Evolutionary conservation across 352 stramenopile genomes (phyloP), one percentile per base, ranked within the genome.

Genomic region (Globisporangium acanthophoron): DNA sequence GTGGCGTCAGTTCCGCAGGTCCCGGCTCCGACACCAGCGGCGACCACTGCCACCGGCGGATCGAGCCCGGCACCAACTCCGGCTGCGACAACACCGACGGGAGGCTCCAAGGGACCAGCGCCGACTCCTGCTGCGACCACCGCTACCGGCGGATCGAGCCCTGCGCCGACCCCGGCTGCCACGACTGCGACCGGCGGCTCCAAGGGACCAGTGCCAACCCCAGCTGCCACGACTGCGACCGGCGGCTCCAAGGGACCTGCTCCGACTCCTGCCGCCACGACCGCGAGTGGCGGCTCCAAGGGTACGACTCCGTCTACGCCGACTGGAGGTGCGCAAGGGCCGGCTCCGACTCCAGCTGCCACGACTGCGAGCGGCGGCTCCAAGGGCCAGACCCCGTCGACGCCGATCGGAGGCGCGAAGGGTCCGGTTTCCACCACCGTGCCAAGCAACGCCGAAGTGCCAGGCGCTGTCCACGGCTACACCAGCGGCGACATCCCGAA

Each of bases 401-500:
- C 48, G 2, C 24, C 54, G 18, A 52, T 31, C 33, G 54, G 54
- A 15, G 54, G 29, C 9, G 12, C 48, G 1, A 40, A 48, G 41
- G 49, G 39, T 52, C 48, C 56, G 45, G 47, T 18, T 24, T 39
- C 56, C 11, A 56, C 49, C 3, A 48, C 56, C 37, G 56, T 43
- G 37, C 56, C 56, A 6, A 56, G 27, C 2, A 35, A 57, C 18
- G 48, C 48, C 8, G 41, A 18, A 5, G 49, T 62, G 2, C 56
- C 56, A 15, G 56, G 56, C n/a, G 56, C 56, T 9, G 56, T 62
- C 3, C 56, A 62, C 29, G 56, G 56, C 48, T 62, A 55, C 35
- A 31, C 21, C 20, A 39, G 40, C 24, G 37, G 56, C 29, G n/a
- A 57, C 27, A 52, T 49, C 40, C 56, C 56, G 8, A 37, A 37